Evolutionary conservation across 2,329 filamentous ascomycete species (phyloP).

Genomic region (Xylaria sp.): DNA sequence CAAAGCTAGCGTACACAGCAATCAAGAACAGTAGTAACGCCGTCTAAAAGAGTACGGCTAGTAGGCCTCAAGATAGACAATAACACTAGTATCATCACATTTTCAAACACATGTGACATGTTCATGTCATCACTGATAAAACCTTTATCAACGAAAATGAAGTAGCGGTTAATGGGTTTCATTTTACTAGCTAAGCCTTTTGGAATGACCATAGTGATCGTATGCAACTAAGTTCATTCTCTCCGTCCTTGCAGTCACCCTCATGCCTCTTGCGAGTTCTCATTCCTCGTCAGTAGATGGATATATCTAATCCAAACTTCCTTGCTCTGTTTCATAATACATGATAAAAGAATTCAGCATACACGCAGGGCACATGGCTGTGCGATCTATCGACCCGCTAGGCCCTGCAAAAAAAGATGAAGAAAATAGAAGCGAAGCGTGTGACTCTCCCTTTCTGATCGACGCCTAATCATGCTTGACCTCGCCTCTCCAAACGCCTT

Average conservation of each 20-base stretch:
- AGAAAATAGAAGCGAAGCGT: constrained; percentile 35
- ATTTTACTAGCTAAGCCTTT: constrained; percentile 17
- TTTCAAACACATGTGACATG: neutral
- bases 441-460: constrained; percentile 42
- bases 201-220: constrained; percentile 15
- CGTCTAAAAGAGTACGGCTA: neutral
- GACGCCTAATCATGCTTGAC: constrained; percentile 47
- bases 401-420: constrained; percentile 29
- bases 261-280: constrained; percentile 29
- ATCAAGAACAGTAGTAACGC: neutral
- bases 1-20: neutral
- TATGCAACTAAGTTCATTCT: constrained; percentile 15
- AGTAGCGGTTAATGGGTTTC: constrained; percentile 16
- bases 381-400: neutral
- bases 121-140: neutral
- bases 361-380: constrained; percentile 24
- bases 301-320: constrained; percentile 29
- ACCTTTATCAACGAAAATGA: neutral
- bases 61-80: neutral
- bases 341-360: constrained; percentile 24
- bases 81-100: neutral
- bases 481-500: constrained; percentile 40
- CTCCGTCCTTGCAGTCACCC: constrained; percentile 9
- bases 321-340: constrained; percentile 30
- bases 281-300: constrained; percentile 30